A percentile compares a stretch with the other conserved stretches of the same genome.
Conservation (phyloP, 2,329 filamentous ascomycete species). For the Diaporthe humulicola region DNA sequence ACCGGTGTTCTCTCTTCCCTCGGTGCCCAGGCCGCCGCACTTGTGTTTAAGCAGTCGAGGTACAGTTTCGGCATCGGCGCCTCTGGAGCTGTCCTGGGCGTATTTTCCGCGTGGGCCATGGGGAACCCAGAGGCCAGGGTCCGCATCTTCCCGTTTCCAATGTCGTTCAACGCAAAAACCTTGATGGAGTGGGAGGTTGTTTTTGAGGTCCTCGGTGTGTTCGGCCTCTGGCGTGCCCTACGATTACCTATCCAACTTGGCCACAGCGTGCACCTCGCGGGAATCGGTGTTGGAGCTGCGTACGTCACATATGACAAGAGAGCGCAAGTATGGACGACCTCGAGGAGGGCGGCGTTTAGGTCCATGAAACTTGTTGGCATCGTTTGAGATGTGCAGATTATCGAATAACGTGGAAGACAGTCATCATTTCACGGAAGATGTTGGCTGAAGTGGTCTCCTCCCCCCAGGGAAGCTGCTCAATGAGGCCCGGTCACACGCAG, state of each 20-base stretch:
- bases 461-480: neutral
- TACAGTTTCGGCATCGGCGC: constrained; percentile 43
- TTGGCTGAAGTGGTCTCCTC: neutral
- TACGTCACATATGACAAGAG: constrained; percentile 43
- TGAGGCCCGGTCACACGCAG: neutral
- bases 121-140: constrained; percentile 41
- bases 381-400: neutral
- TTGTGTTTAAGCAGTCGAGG: constrained; percentile 38
- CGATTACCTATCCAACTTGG: constrained; percentile 36
- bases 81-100: constrained; percentile 45
- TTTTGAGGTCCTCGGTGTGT: constrained; percentile 45
- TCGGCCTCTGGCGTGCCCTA: constrained; percentile 42
- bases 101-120: constrained; percentile 44
- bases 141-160: constrained; percentile 42
- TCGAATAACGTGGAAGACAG: neutral
- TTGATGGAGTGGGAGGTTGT: constrained; percentile 38
- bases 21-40: constrained; percentile 42
- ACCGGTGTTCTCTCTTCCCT: constrained; percentile 42
- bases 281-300: constrained; percentile 42
- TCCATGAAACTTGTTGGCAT: constrained; percentile 28
- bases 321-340: constrained; percentile 40
- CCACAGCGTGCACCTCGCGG: constrained; percentile 44
- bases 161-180: constrained; percentile 41
- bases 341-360: constrained; percentile 40
- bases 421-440: neutral